Base-by-base conservation (phyloP, 2,329 filamentous ascomycete species). In the Penicillium concentricum region DNA sequence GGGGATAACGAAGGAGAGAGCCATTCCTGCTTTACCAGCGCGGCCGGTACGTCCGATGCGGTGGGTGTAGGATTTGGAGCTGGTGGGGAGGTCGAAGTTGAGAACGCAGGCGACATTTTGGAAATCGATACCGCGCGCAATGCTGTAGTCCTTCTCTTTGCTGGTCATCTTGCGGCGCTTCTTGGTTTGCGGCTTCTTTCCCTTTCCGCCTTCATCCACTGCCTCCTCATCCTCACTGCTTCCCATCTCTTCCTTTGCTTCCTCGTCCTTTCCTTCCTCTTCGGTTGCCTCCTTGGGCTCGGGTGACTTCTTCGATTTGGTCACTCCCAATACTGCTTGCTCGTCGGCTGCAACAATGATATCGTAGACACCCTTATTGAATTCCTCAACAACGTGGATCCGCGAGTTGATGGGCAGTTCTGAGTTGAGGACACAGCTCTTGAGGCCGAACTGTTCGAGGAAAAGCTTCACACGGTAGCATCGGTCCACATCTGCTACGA, bases 271-370 rank as follows among this genome's bases (percentile, higher is more conserved):
- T 20, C 61, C 65, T 22, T 69, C 67, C 5, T 70, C 67, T 28
- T 63, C 64, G 3, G 65, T 62, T 18, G 62, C 62, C 22, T 66
- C 62, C 22, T 67, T 54, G 16, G 62, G 60, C 24, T 71, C 67
- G 42, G 65, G 52, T 3, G 64, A 51, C 56, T 72, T 74, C 59
- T 70, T 73, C 43, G 67, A 60, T 57, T 75, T 76, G 7, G 64
- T 57, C 4, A 67, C 82, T 13, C 89, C 91, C 12, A 96, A 74
- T 12, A 95, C 84, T 70, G 96, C 92, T 62, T 90, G 88, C 71
- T 96, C 92, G 67, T 99, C 94, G 0, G 91, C 92, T 0, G 94
- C 94, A 67, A 99, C 96, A 64, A 99, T 92, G 60, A 97, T 97
- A 67, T 99, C 93, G 81, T 99, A 99, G 7, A 97, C 87, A 51